Percentiles rank a stretch among this genome's conserved stretches.
These are phyloP conservation scores for Tylopilus orsonianus DNA, from an alignment of 1,284 basidiomycete species.

Conservation along the genomic window DNA sequence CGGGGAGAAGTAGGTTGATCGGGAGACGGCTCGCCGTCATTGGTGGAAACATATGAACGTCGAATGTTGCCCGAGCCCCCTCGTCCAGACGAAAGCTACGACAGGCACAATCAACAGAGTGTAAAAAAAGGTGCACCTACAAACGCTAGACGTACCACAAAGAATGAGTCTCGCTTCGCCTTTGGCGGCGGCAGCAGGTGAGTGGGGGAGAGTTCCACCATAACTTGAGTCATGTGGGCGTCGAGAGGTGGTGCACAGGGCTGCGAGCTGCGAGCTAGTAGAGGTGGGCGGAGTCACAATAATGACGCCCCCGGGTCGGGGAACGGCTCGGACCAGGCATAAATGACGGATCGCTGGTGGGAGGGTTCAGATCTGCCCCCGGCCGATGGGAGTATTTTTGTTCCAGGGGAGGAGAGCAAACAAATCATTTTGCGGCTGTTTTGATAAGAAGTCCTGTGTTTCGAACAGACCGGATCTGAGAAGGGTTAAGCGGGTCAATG, in stretches of 20 bases:
- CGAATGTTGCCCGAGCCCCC: conserved; percentile 70
- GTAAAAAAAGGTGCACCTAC: not conserved
- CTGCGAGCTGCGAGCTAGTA: not conserved
- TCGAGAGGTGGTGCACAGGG: not conserved
- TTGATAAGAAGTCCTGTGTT: conserved; percentile 24
- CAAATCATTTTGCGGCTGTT: not conserved
- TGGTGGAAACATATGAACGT: conserved; percentile 38
- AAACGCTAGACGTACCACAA: conserved; percentile 33
- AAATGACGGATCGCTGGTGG: conserved; percentile 15
- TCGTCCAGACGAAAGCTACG: conserved; percentile 57
- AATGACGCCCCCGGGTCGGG: not conserved
- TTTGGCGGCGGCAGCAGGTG: conserved; percentile 24
- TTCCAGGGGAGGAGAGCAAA: not conserved
- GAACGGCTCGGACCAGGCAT: conserved; percentile 10
- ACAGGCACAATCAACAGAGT: not conserved
- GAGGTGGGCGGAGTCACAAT: conserved; percentile 1
- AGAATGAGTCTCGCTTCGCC: conserved; percentile 34
- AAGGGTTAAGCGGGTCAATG: not conserved
- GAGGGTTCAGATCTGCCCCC: conserved; percentile 5
- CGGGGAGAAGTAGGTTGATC: conserved; percentile 44
- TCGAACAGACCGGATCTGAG: conserved; percentile 3
- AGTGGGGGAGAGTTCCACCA: not conserved
- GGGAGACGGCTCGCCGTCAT: conserved; percentile 24
- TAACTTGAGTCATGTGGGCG: conserved; percentile 14
- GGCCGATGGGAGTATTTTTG: conserved; percentile 1